A percentile compares a stretch with the other conserved stretches of the same genome.
Evolutionary conservation across 139 green algal genomes (phyloP).

Genomic region (Yamagishiella unicocca): DNA sequence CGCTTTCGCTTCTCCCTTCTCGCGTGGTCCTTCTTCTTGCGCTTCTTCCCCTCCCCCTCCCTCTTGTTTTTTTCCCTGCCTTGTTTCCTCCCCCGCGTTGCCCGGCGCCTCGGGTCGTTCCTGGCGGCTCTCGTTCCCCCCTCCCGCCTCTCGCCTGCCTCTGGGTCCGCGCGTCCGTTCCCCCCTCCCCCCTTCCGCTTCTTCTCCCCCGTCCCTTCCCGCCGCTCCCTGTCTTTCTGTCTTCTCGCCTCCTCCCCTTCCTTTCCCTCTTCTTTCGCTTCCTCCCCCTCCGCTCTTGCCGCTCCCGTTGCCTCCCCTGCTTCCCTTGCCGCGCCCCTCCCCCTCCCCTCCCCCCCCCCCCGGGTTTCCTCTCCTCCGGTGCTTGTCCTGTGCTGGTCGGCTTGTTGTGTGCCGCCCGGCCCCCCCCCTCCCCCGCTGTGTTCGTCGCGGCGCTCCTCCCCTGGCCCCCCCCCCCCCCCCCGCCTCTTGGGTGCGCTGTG

Average conservation of each 20-base stretch:
- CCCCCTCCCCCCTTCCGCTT: background rate
- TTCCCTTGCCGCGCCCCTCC: background rate
- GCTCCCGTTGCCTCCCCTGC: background rate
- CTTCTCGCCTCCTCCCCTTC: background rate
- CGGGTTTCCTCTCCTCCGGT: too few relatives aligned
- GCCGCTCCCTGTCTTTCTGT: too few relatives aligned
- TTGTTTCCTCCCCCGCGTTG: background rate
- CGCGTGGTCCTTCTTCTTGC: too few relatives aligned
- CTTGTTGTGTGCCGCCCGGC: too few relatives aligned
- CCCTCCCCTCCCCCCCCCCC: too few relatives aligned
- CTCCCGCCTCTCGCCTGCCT: too few relatives aligned
- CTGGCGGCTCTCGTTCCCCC: background rate
- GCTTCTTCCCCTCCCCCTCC: background rate
- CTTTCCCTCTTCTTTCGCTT: background rate
- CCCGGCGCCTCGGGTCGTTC: background rate
- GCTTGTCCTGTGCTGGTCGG: too few relatives aligned
- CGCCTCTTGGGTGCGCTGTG: too few relatives aligned
- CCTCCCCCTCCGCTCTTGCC: background rate
- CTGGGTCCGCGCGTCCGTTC: too few relatives aligned
- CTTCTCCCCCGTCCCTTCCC: background rate
- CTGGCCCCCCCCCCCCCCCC: too few relatives aligned
- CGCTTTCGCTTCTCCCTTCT: background rate
- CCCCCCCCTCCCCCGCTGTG: too few relatives aligned
- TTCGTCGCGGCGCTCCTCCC: too few relatives aligned
- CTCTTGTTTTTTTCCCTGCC: background rate